phyloP scores from a whole-genome alignment of 345 rosid genomes.

The Rhizophora mangle region DNA sequence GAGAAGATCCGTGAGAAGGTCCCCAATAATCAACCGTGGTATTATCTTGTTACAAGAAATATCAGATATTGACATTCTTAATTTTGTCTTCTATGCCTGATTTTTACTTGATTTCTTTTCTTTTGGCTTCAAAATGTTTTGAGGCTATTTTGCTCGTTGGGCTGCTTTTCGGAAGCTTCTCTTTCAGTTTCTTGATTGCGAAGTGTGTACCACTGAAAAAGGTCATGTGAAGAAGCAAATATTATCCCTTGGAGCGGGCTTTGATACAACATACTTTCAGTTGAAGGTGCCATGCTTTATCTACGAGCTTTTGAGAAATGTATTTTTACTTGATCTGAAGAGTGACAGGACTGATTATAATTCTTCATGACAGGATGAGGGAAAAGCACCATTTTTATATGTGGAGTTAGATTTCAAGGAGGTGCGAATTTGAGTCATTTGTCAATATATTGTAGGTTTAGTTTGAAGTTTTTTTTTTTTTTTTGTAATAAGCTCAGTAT shows the following conservation, averaged over 20 bases:
- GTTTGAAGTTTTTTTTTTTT: not conserved
- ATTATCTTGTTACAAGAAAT: not conserved
- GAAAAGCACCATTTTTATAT: slow-evolving; percentile 65
- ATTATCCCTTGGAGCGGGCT: slow-evolving; percentile 93
- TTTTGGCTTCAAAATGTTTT: slow-evolving; percentile 9
- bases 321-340: not conserved
- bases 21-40: slow-evolving; percentile 95
- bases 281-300: slow-evolving; percentile 50
- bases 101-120: slow-evolving; percentile 2
- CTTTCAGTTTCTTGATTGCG: slow-evolving; percentile 67
- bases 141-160: slow-evolving; percentile 95
- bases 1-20: slow-evolving; percentile 79
- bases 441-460: not conserved
- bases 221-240: slow-evolving; percentile 61
- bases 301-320: slow-evolving; percentile 7
- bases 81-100: not conserved
- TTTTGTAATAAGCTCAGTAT: too few species aligned
- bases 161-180: slow-evolving; percentile 87
- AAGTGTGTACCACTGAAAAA: slow-evolving; percentile 23
- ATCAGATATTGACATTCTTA: not conserved
- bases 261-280: slow-evolving; percentile 88
- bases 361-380: slow-evolving; percentile 65
- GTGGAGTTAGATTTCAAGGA: slow-evolving; percentile 96
- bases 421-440: slow-evolving; percentile 42
- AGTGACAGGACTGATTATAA: not conserved